Base-by-base conservation (phyloP, 2,329 filamentous ascomycete genomes). In the Calonectria honghensis region DNA sequence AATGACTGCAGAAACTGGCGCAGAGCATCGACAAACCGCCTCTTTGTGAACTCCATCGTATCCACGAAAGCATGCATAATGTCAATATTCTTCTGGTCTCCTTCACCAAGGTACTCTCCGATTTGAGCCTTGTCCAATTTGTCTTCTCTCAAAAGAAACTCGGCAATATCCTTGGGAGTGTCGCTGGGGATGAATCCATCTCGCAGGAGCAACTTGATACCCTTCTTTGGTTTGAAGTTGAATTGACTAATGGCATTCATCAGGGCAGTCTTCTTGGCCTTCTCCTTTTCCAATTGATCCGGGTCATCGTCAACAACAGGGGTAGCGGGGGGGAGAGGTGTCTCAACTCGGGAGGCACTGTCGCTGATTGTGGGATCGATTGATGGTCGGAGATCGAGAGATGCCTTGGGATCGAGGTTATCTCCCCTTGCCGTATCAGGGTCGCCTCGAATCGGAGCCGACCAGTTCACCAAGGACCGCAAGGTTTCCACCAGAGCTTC, bases 21-120 rank as follows among this genome's bases (percentile, higher is more conserved):
- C 32, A 99, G 87, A 18, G 97, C 94, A 84, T 98, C 96, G 9
- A 98, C 96, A 80, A 99, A 99, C 3, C 96, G 93, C 70, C 93
- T 95, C 84, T 96, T 96, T 13, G 92, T 91, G 79, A 99, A 99
- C 61, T 98, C 95, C 96, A 99, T 98, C 27, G 90, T 87, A 80
- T 99, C 96, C 16, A 99, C 96, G 84, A 99, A 99, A 6, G 96
- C 95, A 84, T 99, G 97, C 97, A 99, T 99, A 79, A 95, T 98
- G 75, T 96, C 95, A 80, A 99, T 96, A 82, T 98, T 97, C 82
- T 96, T 93, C 2, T 95, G 90, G 14, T 99, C 96, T 41, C 96
- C 97, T 85, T 99, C 97, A 52, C 97, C 97, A 9, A 99, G 90
- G 79, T 94, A 99, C 84, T 99, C 97, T 80, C 97, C 97, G 59